Evolutionary conservation across 306 rosid genomes (phyloP), one percentile per base, ranked within the genome.

Genomic region (Prunus padus): DNA sequence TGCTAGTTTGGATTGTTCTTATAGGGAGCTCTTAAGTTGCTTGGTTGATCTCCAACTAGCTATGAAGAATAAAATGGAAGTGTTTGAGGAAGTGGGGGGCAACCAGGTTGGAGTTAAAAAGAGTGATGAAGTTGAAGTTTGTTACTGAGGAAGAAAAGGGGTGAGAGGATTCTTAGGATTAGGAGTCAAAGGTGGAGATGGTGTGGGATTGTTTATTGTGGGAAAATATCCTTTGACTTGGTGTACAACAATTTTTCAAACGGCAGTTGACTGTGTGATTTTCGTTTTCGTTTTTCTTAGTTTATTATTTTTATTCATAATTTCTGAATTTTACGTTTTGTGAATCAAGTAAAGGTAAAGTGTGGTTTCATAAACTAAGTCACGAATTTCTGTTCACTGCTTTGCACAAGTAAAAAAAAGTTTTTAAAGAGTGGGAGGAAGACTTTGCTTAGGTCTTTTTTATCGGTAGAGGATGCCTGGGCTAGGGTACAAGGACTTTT

Each of bases 131-230:
- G 73, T 22, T 46, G 12, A 66, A 50, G 68, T 23, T 76, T 76
- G 88, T 87, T 89, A 78, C 59, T 70, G 67, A 79, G 69, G 47
- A 62, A 33, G 31, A 20, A 30, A 40, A 33, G 57, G 56, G 72
- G 80, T 68, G 86, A 30, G 31, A 74, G 81, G 46, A 77, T 77
- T 79, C 22, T 82, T 22, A 75, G n/a, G n/a, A n/a, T n/a, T n/a
- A n/a, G 88, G 89, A 76, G 82, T 80, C 61, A 81, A 71, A 81
- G 56, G 77, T 75, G 83, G 85, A 83, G 83, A 81, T 66, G 20
- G 80, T 74, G n/a, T n/a, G 85, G 79, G 76, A 59, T 59, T 11
- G 51, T 59, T 59, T 26, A 30, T 45, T 28, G 26, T 23, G 44
- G 64, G 33, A 23, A 12, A 11, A 59, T 61, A 46, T 15, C 64